Evolutionary conservation across 768 basidiomycete species (phyloP).

Genomic region (Hemileccinum impolitum): DNA sequence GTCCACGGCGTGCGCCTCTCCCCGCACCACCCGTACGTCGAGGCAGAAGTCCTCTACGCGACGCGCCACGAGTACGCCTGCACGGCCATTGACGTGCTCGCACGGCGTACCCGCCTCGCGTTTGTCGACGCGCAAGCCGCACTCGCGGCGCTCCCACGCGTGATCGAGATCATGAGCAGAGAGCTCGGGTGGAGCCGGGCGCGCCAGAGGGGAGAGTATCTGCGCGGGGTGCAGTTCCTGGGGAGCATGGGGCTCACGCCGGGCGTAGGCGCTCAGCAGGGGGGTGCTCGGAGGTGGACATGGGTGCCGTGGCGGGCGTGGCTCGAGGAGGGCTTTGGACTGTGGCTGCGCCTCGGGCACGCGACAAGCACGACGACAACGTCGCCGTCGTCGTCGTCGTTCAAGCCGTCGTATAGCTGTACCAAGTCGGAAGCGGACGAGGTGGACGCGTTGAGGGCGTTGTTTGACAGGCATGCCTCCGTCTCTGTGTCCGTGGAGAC

Average conservation of each 20-base stretch:
- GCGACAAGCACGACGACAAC: neutral
- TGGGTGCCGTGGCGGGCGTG: conserved; percentile 12
- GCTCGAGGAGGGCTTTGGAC: conserved; percentile 5
- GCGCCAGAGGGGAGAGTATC: conserved; percentile 58
- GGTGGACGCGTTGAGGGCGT: conserved; percentile 38
- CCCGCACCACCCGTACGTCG: conserved; percentile 80
- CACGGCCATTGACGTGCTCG: conserved; percentile 90
- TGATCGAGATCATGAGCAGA: conserved; percentile 87
- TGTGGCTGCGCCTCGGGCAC: conserved; percentile 23
- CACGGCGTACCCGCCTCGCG: conserved; percentile 86
- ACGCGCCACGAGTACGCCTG: conserved; percentile 87
- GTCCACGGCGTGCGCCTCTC: conserved; percentile 74
- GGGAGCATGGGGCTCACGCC: conserved; percentile 81
- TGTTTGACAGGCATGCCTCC: conserved; percentile 29
- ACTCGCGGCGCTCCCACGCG: conserved; percentile 76
- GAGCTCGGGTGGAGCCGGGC: conserved; percentile 75
- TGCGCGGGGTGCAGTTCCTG: conserved; percentile 61
- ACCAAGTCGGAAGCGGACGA: conserved; percentile 55
- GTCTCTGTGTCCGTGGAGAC: neutral
- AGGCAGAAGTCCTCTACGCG: conserved; percentile 91
- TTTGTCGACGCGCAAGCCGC: conserved; percentile 91
- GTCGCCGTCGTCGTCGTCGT: conserved; percentile 2
- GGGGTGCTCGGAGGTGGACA: neutral
- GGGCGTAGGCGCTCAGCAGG: conserved; percentile 30
- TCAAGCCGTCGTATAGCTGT: conserved; percentile 38